These are phyloP conservation scores for Arthromyces matolae DNA, from an alignment of 768 basidiomycete genomes.

Conservation along the genomic window DNA sequence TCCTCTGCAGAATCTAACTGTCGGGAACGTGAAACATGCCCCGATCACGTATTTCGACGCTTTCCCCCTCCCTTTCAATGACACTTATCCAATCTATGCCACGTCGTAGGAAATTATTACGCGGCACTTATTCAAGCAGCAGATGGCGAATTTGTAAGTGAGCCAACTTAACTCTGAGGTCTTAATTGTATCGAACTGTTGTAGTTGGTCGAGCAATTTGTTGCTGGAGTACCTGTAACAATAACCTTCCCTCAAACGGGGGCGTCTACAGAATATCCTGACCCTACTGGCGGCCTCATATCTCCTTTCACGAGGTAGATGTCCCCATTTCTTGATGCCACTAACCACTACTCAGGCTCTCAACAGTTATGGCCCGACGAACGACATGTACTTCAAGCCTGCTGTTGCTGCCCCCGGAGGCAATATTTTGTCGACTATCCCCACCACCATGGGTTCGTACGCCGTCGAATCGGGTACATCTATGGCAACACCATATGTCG, in stretches of 20 bases:
- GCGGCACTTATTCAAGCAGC: slow-evolving; percentile 49
- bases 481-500: slow-evolving; percentile 44
- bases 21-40: slow-evolving; percentile 43
- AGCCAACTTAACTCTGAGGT: neutral
- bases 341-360: neutral
- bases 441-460: slow-evolving; percentile 36
- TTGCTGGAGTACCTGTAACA: slow-evolving; percentile 37
- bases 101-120: slow-evolving; percentile 50
- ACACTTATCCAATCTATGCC: slow-evolving; percentile 52
- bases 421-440: slow-evolving; percentile 45
- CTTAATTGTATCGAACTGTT: neutral
- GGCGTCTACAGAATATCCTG: slow-evolving; percentile 38
- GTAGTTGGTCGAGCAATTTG: slow-evolving; percentile 50
- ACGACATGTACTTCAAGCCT: slow-evolving; percentile 58
- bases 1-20: slow-evolving; percentile 52
- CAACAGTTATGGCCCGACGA: slow-evolving; percentile 54
- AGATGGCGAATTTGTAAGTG: slow-evolving; percentile 49
- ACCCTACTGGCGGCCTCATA: slow-evolving; percentile 52
- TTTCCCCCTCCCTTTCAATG: slow-evolving; percentile 43
- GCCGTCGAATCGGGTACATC: slow-evolving; percentile 42
- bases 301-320: slow-evolving; percentile 43
- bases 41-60: slow-evolving; percentile 54
- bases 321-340: neutral
- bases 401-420: slow-evolving; percentile 52
- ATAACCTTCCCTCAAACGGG: slow-evolving; percentile 48